Conservation (phyloP, 1,139 yeast genomes). For the Diutina pseudorugosa region DNA sequence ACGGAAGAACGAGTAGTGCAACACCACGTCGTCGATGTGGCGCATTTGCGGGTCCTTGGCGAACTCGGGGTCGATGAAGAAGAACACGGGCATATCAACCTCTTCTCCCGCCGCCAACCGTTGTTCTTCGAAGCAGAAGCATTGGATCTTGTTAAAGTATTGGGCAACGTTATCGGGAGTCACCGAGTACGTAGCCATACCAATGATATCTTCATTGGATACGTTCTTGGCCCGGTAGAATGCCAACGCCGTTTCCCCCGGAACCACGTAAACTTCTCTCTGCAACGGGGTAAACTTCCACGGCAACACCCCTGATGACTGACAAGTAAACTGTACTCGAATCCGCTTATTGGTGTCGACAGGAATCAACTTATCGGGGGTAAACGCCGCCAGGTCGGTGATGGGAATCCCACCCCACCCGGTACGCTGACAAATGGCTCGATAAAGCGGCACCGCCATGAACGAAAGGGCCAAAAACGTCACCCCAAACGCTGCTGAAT, state of each 20-base stretch:
- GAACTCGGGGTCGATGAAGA: conserved; percentile 96
- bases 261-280: conserved; percentile 82
- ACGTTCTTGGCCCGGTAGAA: conserved; percentile 86
- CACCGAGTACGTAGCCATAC: conserved; percentile 96
- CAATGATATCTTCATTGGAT: conserved; percentile 82
- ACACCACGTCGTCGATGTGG: conserved; percentile 77
- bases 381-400: conserved; percentile 68
- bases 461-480: conserved; percentile 72
- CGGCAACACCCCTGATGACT: conserved; percentile 81
- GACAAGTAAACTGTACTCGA: conserved; percentile 78
- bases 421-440: conserved; percentile 87
- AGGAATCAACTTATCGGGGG: conserved; percentile 80
- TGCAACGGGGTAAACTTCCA: conserved; percentile 97
- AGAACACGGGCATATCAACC: conserved; percentile 98
- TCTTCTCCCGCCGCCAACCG: conserved; percentile 91
- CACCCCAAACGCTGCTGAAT: conserved; percentile 60
- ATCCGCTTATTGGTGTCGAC: conserved; percentile 79
- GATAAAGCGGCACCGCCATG: conserved; percentile 85
- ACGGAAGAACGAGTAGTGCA: conserved; percentile 87
- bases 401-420: conserved; percentile 96
- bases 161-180: conserved; percentile 96
- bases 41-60: conserved; percentile 92
- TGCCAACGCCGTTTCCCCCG: conserved; percentile 97
- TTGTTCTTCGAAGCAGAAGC: conserved; percentile 97
- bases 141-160: conserved; percentile 91